Evolutionary conservation across 306 rosid species (phyloP), one percentile per base, ranked within the genome.

Genomic region (Glycine tomentella): DNA sequence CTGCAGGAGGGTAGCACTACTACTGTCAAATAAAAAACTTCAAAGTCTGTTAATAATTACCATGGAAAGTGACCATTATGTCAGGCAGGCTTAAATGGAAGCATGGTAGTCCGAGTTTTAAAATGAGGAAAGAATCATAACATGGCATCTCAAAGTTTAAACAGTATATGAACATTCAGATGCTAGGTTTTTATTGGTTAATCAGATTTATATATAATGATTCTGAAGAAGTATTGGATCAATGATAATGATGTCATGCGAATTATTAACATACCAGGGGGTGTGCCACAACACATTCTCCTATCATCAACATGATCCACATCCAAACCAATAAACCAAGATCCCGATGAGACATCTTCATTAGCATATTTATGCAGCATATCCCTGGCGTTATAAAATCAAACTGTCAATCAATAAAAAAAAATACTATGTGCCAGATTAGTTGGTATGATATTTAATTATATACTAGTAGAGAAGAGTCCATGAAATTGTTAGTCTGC

Each of bases 291-390:
- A 49, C 98, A 95, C 45, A 95, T 84, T 80, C 94, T 92, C 87
- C 88, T 87, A 52, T 95, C 97, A 59, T 95, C 95, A 82, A 92
- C 84, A 48, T 91, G 93, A 13, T 90, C 92, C 80, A 90, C 98
- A 53, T 95, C 95, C 86, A 95, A 84, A 79, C 98, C 98, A 77
- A 95, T 89, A 58, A 95, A 89, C 98, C 98, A 95, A 70, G 97
- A 87, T 72, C 98, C 97, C 73, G 91, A 71, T 13, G 98, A 91
- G 78, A 95, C 97, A 87, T 95, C 98, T 86, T 95, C 98, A 50
- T 95, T 95, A 13, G 94, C 97, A 71, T 91, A 95, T 84, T 91
- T 90, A 87, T 92, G 97, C 81, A 95, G 94, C 84, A 91, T 49
- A 69, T 89, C 86, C 90, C 97, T 95, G 83, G 13, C 68, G 77